These are phyloP conservation scores for Rosa multiflora DNA, from an alignment of 306 rosid species.

Conservation along the genomic window DNA sequence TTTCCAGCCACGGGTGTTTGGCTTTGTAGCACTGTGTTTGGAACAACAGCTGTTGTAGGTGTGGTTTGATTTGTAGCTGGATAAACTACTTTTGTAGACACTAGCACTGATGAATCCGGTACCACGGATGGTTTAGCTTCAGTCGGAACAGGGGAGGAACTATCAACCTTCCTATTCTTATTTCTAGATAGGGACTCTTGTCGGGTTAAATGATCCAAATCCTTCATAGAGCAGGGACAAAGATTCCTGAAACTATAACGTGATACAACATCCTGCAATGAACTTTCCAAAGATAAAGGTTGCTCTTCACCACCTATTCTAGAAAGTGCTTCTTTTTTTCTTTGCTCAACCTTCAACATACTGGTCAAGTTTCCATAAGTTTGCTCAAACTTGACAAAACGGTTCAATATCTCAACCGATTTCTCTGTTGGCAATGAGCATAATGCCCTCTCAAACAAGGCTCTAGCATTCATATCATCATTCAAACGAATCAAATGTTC, in stretches of 20 bases:
- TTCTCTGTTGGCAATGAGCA: conserved; percentile 71
- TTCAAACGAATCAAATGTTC: conserved; percentile 84
- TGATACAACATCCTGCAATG: conserved; percentile 78
- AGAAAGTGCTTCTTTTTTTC: conserved; percentile 78
- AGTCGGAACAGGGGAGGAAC: conserved; percentile 31
- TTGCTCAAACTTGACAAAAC: conserved; percentile 74
- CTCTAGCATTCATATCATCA: conserved; percentile 83
- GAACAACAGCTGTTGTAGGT: background rate
- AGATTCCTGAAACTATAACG: conserved; percentile 88
- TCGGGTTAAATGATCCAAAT: conserved; percentile 13
- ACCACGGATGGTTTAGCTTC: conserved; percentile 34
- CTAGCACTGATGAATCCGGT: conserved; percentile 28
- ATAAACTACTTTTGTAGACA: conserved; percentile 48
- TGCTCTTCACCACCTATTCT: conserved; percentile 57
- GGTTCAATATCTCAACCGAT: conserved; percentile 88
- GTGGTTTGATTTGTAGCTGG: conserved; percentile 68
- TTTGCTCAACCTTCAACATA: conserved; percentile 91
- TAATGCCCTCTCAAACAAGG: conserved; percentile 79
- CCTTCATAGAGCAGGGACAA: conserved; percentile 80
- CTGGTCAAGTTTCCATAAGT: conserved; percentile 85
- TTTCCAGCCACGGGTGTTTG: conserved; percentile 47
- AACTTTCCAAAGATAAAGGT: conserved; percentile 18
- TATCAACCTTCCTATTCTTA: conserved; percentile 49
- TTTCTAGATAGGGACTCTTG: conserved; percentile 83
- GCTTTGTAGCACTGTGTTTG: conserved; percentile 47